Conservation (phyloP, 2,329 filamentous ascomycete species). For the Phialophora expanda region DNA sequence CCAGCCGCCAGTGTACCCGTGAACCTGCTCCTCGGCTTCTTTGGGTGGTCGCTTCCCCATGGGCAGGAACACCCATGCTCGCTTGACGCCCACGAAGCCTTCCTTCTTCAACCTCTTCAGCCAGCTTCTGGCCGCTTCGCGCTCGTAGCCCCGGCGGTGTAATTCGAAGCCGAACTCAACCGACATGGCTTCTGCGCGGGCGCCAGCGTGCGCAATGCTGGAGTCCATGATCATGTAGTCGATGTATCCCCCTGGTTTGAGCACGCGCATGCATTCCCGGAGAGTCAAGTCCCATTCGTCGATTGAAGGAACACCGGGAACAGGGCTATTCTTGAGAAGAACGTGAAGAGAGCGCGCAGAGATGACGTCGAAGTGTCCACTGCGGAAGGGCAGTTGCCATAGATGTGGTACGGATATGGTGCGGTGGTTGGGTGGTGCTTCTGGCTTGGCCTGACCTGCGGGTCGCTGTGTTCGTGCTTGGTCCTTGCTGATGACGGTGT, state of each 20-base stretch:
- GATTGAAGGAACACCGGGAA: conserved; percentile 64
- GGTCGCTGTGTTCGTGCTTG: conserved; percentile 69
- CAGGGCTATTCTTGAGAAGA: conserved; percentile 73
- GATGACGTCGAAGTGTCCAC: conserved; percentile 87
- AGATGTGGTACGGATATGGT: conserved; percentile 78
- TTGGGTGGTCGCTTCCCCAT: conserved; percentile 64
- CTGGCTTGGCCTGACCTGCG: conserved; percentile 58
- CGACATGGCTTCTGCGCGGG: conserved; percentile 77
- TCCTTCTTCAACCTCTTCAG: conserved; percentile 73
- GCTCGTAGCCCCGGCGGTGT: conserved; percentile 87
- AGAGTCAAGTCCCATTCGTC: conserved; percentile 91
- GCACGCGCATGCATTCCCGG: conserved; percentile 82
- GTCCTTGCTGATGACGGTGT: conserved; percentile 80
- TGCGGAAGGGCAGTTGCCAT: conserved; percentile 81
- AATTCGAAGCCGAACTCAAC: conserved; percentile 93
- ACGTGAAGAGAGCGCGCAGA: conserved; percentile 86
- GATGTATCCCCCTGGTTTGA: conserved; percentile 90
- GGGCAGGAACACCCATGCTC: conserved; percentile 87
- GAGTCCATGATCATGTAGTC: conserved; percentile 91
- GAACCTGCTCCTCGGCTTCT: conserved; percentile 29
- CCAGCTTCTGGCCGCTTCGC: conserved; percentile 80
- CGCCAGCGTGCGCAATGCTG: conserved; percentile 83
- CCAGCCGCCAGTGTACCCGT: conserved; percentile 49
- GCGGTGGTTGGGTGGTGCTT: conserved; percentile 85
- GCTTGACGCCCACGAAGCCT: conserved; percentile 79